Evolutionary conservation across 2,329 filamentous ascomycete species (phyloP), one percentile per base, ranked within the genome.

Genomic region (Claviceps digitariae): DNA sequence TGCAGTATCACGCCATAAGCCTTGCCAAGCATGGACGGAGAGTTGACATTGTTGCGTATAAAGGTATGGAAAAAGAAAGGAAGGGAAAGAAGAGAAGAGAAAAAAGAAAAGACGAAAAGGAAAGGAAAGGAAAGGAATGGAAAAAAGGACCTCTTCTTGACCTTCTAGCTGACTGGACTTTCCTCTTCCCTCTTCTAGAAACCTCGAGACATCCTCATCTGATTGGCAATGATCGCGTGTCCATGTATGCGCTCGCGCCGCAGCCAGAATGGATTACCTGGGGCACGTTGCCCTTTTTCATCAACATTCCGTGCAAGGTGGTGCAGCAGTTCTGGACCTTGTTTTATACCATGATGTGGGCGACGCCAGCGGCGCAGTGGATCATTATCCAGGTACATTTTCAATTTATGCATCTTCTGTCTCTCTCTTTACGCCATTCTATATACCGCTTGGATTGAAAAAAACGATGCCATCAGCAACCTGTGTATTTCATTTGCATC

Each of bases 1-100:
- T 98, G 91, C 90, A 97, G 65, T 97, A 98, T 63, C 93, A 98
- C 77, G 91, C 91, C 21, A 74, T 95, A 60, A 97, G 91, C 66
- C 83, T 97, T 62, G 88, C 89, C 43, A 86, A 84, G 62, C 83
- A 90, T 63, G 88, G 88, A 25, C 85, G 83, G 7, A 76, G 77
- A 36, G 91, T 96, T 21, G 83, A 91, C 65, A 72, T 98, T 13
- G 84, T 98, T 60, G 93, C 91, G 47, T 97, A 96, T 66, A 76
- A 84, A 65, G 88, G 89, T 90, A n/a, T n/a, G n/a, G n/a, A n/a
- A n/a, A n/a, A n/a, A n/a, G n/a, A n/a, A n/a, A n/a, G n/a, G n/a
- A n/a, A n/a, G n/a, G n/a, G n/a, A n/a, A n/a, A n/a, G n/a, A n/a
- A n/a, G n/a, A n/a, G 46, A 34, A 12, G n/a, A n/a, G n/a, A n/a